Percentiles rank a stretch among this genome's conserved stretches.
phyloP scores from a whole-genome alignment of 768 basidiomycete species.

The Termitomyces sp. region DNA sequence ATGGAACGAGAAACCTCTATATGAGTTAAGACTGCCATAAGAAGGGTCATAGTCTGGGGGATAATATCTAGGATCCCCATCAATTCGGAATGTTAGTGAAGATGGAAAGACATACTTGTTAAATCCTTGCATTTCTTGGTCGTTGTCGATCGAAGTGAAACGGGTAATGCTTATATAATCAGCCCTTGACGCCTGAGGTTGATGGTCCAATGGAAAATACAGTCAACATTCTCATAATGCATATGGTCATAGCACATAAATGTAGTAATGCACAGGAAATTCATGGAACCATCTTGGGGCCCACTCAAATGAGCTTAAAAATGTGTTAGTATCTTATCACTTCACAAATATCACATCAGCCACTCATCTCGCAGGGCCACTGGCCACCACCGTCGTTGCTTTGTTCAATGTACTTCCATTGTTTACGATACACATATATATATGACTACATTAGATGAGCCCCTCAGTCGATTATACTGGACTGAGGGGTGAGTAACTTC shows the following conservation, averaged over 20 bases:
- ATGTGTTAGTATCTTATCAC: not conserved
- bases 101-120: slow-evolving; percentile 31
- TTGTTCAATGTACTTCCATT: no score
- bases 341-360: no score
- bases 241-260: not conserved
- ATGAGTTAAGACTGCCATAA: slow-evolving; percentile 67
- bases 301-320: not conserved
- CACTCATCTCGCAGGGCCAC: no score
- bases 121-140: slow-evolving; percentile 37
- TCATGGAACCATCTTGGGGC: not conserved
- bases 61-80: slow-evolving; percentile 33
- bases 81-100: not conserved
- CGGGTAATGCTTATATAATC: no score
- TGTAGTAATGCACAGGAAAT: not conserved
- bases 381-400: no score
- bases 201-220: no score
- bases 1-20: slow-evolving; percentile 44
- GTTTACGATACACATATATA: no score
- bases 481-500: no score
- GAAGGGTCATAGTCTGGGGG: slow-evolving; percentile 48
- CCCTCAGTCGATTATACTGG: no score
- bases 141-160: no score
- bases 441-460: no score
- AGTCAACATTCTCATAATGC: not conserved
- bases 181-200: no score